Evolutionary conservation across 2,329 filamentous ascomycete species (phyloP).

Genomic region (Pezicula carpinea): DNA sequence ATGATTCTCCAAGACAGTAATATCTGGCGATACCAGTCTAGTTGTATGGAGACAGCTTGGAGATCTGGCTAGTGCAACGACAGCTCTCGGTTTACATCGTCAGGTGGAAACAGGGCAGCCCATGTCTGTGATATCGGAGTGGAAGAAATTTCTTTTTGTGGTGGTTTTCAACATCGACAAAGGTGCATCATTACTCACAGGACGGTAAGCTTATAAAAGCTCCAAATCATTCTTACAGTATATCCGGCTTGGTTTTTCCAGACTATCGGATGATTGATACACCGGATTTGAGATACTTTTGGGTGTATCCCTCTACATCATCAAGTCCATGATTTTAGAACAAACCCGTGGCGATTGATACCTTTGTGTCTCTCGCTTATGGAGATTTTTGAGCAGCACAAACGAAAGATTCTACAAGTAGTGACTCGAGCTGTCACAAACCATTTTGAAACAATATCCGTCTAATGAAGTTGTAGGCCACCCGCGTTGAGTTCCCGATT

Average conservation of each 20-base stretch:
- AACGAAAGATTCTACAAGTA: too few species aligned
- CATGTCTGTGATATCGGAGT: slow-evolving; percentile 31
- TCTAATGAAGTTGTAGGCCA: slow-evolving; percentile 31
- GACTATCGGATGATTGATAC: too few species aligned
- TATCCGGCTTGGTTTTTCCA: neutral
- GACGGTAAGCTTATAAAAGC: slow-evolving; percentile 18
- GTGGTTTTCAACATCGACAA: slow-evolving; percentile 44
- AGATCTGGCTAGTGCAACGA: slow-evolving; percentile 30
- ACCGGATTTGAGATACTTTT: too few species aligned
- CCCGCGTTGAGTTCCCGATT: slow-evolving; percentile 49
- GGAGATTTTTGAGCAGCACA: too few species aligned
- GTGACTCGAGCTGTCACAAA: too few species aligned
- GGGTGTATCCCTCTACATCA: too few species aligned
- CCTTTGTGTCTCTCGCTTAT: too few species aligned
- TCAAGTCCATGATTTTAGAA: too few species aligned
- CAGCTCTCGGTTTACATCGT: slow-evolving; percentile 25
- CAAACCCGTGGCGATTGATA: too few species aligned
- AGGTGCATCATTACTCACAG: slow-evolving; percentile 45
- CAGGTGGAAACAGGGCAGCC: slow-evolving; percentile 13
- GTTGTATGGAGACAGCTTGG: slow-evolving; percentile 34
- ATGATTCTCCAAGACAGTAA: slow-evolving; percentile 31
- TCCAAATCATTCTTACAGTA: neutral
- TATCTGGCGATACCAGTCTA: slow-evolving; percentile 36
- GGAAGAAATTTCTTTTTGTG: slow-evolving; percentile 31
- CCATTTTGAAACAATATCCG: too few species aligned